Evolutionary conservation across 352 stramenopile species (phyloP), one percentile per base, ranked within the genome.

Genomic region (Phytophthora megakarya): DNA sequence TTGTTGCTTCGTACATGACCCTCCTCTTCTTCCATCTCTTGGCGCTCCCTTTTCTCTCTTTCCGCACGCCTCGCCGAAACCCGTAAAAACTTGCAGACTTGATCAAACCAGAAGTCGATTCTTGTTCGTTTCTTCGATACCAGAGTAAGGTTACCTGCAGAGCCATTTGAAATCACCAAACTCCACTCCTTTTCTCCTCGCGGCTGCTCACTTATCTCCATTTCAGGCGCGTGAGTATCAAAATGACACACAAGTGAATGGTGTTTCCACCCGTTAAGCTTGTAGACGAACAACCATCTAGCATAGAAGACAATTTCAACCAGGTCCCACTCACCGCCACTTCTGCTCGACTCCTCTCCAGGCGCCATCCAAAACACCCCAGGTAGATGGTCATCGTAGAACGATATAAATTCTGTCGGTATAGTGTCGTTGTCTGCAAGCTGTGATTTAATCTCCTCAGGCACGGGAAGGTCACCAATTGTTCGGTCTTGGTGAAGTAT

Each of bases 31-130:
- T 63, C 50, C 58, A 72, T 65, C 25, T 61, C 45, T 51, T 61
- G 28, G 7, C 33, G 26, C 42, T 69, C 46, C 30, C n/a, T 65
- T 49, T 52, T 57, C 35, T 73, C 67, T 33, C 53, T 59, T 43
- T 61, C 61, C n/a, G 18, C 32, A 50, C 62, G 49, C 46, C 32
- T 55, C 28, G 44, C 39, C 37, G n/a, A 35, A 52, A 54, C 28
- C 22, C 58, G 39, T 22, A 84, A 51, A 22, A 56, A 49, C 38
- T 80, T 81, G 28, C 61, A 80, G 25, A 86, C 67, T 70, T 84
- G 72, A 65, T 86, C 77, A 65, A 73, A 86, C 77, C 75, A 86
- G 47, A 77, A 86, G 25, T 86, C 77, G 30, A 86, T 77, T 58
- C 77, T 73, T 22, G 72, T 73, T 43, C 77, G 54, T 35, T 78